A percentile compares a stretch with the other conserved stretches of the same genome.
Evolutionary conservation across 1,284 basidiomycete species (phyloP).

Genomic region (Austroboletus niveus): DNA sequence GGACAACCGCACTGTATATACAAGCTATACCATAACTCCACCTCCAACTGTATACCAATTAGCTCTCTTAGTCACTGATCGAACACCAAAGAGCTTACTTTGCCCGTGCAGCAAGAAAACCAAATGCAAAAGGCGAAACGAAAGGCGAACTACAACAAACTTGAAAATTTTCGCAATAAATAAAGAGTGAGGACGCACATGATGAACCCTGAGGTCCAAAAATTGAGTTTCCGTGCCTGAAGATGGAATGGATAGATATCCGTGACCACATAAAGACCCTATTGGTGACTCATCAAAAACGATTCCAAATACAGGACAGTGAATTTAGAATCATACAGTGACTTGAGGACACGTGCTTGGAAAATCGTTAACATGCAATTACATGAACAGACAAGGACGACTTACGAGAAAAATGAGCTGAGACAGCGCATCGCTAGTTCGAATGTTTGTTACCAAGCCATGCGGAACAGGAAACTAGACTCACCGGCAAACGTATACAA

Average conservation of each 20-base stretch:
- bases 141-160: conserved; percentile 45
- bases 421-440: conserved; percentile 65
- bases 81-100: conserved; percentile 32
- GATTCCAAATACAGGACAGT: neutral
- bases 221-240: conserved; percentile 71
- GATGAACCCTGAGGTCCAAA: conserved; percentile 72
- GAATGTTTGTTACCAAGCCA: neutral
- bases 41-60: conserved; percentile 45
- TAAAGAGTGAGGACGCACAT: conserved; percentile 44
- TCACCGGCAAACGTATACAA: conserved; percentile 47
- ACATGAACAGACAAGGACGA: neutral
- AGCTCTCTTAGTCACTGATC: neutral
- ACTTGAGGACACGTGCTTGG: conserved; percentile 65
- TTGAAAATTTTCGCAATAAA: neutral
- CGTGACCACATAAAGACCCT: conserved; percentile 66
- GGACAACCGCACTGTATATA: conserved; percentile 56
- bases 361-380: conserved; percentile 8
- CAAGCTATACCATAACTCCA: conserved; percentile 73
- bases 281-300: conserved; percentile 1
- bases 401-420: conserved; percentile 66
- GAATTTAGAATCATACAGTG: conserved; percentile 43
- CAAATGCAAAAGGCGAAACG: conserved; percentile 66
- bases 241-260: conserved; percentile 76
- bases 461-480: neutral
- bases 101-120: conserved; percentile 63